phyloP scores from a whole-genome alignment of 2,329 filamentous ascomycete genomes.

The Aspergillus intermedius region DNA sequence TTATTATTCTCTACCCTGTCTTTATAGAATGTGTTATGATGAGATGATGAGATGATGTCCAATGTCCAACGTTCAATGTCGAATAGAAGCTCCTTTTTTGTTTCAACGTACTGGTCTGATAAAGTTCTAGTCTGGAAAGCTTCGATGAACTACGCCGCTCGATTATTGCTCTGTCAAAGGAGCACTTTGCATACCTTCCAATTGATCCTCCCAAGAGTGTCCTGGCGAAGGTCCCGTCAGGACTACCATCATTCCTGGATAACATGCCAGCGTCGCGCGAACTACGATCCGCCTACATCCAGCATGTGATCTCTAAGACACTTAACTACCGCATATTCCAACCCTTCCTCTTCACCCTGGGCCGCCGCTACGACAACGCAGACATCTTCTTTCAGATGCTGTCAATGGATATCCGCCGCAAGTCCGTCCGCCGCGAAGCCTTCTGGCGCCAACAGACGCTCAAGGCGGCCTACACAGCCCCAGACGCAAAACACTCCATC shows the following conservation, averaged over 20 bases:
- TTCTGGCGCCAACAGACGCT: slow-evolving; percentile 55
- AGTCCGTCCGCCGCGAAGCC: slow-evolving; percentile 51
- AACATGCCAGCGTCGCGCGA: slow-evolving; percentile 48
- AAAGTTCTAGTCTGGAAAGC: slow-evolving; percentile 43
- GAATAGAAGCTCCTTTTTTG: slow-evolving; percentile 10
- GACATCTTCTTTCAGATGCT: slow-evolving; percentile 50
- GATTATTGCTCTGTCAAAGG: slow-evolving; percentile 47
- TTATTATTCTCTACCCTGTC: slow-evolving; percentile 2
- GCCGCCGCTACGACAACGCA: slow-evolving; percentile 50
- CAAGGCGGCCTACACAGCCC: slow-evolving; percentile 51
- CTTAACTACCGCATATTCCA: slow-evolving; percentile 52
- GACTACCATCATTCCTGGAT: slow-evolving; percentile 49
- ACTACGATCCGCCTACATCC: slow-evolving; percentile 49
- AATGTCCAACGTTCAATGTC: slow-evolving; percentile 13
- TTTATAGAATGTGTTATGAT: slow-evolving; percentile 14
- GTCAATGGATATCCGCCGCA: slow-evolving; percentile 51
- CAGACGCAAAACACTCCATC: slow-evolving; percentile 51
- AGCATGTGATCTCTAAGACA: slow-evolving; percentile 52
- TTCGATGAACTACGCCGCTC: slow-evolving; percentile 48
- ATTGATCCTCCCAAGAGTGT: slow-evolving; percentile 46
- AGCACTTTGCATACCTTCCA: slow-evolving; percentile 48
- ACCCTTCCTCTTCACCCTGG: slow-evolving; percentile 52
- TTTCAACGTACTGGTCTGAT: slow-evolving; percentile 40
- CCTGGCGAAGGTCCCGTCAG: slow-evolving; percentile 46
- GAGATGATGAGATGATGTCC: slow-evolving; percentile 17